Base-by-base conservation (phyloP, 768 basidiomycete genomes). In the Brasilioporus rufonigricans region DNA sequence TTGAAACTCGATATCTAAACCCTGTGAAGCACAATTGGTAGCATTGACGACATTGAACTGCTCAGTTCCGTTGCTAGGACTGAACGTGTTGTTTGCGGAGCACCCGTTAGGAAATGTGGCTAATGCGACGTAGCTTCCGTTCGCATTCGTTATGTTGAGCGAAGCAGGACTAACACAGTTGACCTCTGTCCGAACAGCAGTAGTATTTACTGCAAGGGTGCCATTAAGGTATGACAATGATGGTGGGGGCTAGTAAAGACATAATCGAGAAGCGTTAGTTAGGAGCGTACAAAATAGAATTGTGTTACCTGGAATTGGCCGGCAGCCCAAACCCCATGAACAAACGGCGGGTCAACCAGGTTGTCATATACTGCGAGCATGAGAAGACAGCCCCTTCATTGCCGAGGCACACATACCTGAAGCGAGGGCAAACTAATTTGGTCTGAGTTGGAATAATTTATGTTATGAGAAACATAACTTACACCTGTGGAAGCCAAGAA, bases 401-500 rank as follows among this genome's bases (percentile, higher is more conserved):
- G 18, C 2, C 26, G 21, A 40, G 16, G 39, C 11, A 9, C 10
- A 21, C 54, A 16, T 48, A 70, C 70, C 60, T 54, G 69, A 70
- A 31, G 70, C 66, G 13, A 66, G 56, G 24, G 53, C 54, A 58
- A 67, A 71, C 71, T 71, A 35, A 76, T 66, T 5, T 75, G 75
- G 7, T 8, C 33, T 62, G 11, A 60, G 50, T 43, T 1, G 4
- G 21, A 31, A 52, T 44, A 7, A 33, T 48, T 8, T 26, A 41
- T 16, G 44, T 39, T 24, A 39, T 11, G 1, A 41, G 52, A 43
- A 8, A 41, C 19, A 53, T 16, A 23, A 70, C 77, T 55, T 57
- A 78, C 80, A 44, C 86, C 86, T 9, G 83, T 78, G 9, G 85
- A 81, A 26, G 85, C 81, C 11, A 81, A 70, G 62, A 86, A 87